Evolutionary conservation across 805 yeast species (phyloP).

Genomic region (Starmerella asiatica): DNA sequence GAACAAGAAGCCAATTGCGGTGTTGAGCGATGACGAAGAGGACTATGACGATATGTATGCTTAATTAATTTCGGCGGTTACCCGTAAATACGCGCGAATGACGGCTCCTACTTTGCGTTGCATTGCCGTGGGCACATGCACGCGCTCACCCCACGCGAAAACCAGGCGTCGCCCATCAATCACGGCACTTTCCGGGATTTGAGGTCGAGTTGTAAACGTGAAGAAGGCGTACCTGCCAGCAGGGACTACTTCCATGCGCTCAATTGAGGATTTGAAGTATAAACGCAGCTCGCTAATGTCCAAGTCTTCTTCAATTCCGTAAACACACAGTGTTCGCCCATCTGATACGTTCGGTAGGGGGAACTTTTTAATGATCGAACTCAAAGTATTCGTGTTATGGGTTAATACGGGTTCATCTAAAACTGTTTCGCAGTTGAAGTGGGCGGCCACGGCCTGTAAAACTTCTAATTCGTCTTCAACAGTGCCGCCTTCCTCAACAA

Average conservation of each 20-base stretch:
- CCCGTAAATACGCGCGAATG: constrained; percentile 8
- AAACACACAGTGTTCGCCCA: constrained; percentile 46
- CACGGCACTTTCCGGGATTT: constrained; percentile 17
- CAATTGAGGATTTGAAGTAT: constrained; percentile 39
- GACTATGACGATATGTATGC: constrained; percentile 71
- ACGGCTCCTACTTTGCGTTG: constrained; percentile 10
- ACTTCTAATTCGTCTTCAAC: constrained; percentile 2
- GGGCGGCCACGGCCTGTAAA: constrained; percentile 3
- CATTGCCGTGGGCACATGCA: constrained; percentile 16
- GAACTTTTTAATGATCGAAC: background rate
- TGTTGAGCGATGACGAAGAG: constrained; percentile 34
- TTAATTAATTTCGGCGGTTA: constrained; percentile 19
- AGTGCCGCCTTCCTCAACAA: constrained; percentile 25
- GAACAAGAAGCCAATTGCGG: constrained; percentile 32
- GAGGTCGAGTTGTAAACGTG: constrained; percentile 45
- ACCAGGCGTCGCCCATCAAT: constrained; percentile 23
- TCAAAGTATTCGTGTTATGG: background rate
- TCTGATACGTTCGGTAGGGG: constrained; percentile 3
- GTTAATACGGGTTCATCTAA: no score
- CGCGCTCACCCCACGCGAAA: constrained; percentile 25
- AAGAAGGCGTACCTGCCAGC: constrained; percentile 52
- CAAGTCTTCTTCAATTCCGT: constrained; percentile 59
- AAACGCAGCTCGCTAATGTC: constrained; percentile 29
- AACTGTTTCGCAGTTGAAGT: no score
- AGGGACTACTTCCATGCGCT: constrained; percentile 40